Evolutionary conservation across 192 early-diverging fungal genomes (phyloP).

Genomic region (Backusella tuberculispora): DNA sequence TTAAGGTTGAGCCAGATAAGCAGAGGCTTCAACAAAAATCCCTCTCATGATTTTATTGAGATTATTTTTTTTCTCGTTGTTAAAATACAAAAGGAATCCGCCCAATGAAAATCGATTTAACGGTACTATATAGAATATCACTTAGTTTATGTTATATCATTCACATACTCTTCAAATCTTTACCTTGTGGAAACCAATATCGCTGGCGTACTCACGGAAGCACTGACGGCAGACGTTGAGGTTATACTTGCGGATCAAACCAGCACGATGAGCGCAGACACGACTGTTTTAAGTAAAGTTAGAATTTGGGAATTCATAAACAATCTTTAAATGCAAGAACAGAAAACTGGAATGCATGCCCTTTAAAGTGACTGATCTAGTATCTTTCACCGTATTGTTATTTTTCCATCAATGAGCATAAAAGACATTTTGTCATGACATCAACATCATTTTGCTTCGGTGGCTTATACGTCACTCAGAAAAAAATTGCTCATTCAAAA

Average conservation of each 20-base stretch:
- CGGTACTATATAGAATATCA: neutral
- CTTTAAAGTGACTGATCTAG: neutral
- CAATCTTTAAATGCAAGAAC: neutral
- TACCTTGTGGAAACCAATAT: conserved; percentile 99
- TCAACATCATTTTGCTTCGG: conserved; percentile 4
- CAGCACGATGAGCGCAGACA: conserved; percentile 98
- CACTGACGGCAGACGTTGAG: conserved; percentile 99
- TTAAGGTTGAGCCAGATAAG: conserved; percentile 2
- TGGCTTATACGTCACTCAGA: conserved; percentile 12
- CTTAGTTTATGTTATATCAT: neutral
- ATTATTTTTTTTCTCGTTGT: neutral
- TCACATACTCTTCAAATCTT: neutral
- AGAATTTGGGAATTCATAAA: neutral
- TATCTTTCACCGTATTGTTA: neutral
- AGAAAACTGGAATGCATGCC: neutral
- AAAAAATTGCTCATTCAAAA: neutral
- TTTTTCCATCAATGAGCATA: neutral
- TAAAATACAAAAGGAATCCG: conserved; percentile 1
- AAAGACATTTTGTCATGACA: neutral
- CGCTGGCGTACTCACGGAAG: conserved; percentile 98
- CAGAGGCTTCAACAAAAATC: neutral
- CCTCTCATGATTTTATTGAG: neutral
- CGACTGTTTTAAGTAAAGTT: conserved; percentile 61
- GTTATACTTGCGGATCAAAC: conserved; percentile 99
- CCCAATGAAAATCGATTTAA: neutral